Base-by-base conservation (phyloP, 1,284 basidiomycete genomes). In the Apiotrichum laibachii region DNA sequence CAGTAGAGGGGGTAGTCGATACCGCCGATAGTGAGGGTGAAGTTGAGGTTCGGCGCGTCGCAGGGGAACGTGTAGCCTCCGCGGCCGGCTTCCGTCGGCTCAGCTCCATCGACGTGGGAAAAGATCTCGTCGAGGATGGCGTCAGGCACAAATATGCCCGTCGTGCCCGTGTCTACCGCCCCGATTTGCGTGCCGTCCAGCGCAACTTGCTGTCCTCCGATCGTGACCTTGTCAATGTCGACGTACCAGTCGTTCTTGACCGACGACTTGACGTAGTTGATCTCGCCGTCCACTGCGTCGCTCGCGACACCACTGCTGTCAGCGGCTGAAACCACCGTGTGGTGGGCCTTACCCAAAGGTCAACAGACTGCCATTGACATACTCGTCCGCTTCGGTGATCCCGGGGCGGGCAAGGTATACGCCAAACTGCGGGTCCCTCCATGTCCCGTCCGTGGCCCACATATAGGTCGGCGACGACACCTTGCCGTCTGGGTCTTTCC, bases 21-120 rank as follows among this genome's bases (percentile, higher is more conserved):
- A 12, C 55, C 53, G 6, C 33, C 58, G 70, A 96, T 97, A 0
- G 84, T 84, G 59, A 99, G 72, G 1, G 84, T 75, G 22, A 92
- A 81, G 56, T 50, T 50, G 49, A 50, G 19, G 11, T 50, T 39
- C 5, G 48, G 13, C 34, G 48, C 33, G 10, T 39, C 15, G 49
- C 49, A 50, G 19, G 49, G 49, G 18, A 49, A 19, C 3, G 31
- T n/a, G 22, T 26, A 26, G 37, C 43, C 19, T 19, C 43, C 43
- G 10, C 18, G 18, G 40, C 15, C n/a, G 11, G 16, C 10, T 11
- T 12, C 40, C 40, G 40, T 42, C 8, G 1, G n/a, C 40, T 44
- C 18, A 1, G 60, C 50, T 19, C 56, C 53, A 11, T 40, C 19
- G 43, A 59, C 39, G n/a, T n/a, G 13, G 2, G 31, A 26, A 40